Evolutionary conservation across 106 monocot species (phyloP), one percentile per base, ranked within the genome.

Genomic region (Cymbidium sinense): DNA sequence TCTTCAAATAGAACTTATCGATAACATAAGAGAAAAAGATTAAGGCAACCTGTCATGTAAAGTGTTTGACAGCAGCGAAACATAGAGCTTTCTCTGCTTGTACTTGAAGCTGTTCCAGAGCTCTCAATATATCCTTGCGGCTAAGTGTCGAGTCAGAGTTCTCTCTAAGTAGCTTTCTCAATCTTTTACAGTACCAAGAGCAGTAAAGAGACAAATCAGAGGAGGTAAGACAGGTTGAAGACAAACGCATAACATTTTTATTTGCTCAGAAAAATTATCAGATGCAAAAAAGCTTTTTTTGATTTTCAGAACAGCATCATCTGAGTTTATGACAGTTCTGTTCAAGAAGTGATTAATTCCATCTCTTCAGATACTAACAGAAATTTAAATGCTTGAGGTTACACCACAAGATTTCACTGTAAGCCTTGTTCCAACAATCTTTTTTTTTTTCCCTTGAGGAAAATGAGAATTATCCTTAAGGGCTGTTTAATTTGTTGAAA

Each of bases 1-100:
- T 17, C 2, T 51, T 15, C 51, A 51, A 51, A 4, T 8, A 51
- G 11, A 51, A 19, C 51, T 17, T 39, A 39, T 39, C 5, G 37
- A 39, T 39, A 39, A 3, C 37, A 39, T 39, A 39, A 39, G 5
- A 39, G 37, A 39, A 1, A 11, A 19, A 54, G 21, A 54, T 54
- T 2, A 54, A 54, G 21, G 20, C 1, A 34, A 34, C 34, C 34
- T 73, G 20, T 73, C 41, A 73, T 41, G 72, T 41, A 23, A 41
- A 73, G n/a, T 73, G 72, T 19, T 73, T 73, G 21, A 73, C 72
- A 39, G 72, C n/a, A 73, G 39, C 72, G 41, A 73, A 73, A 41
- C 41, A 73, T 23, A 73, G n/a, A 39, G 21, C 72, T 7, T 1
- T 41, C 39, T 73, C 72, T 41, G 72, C 72, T 7, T 41, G 39